phyloP scores from a whole-genome alignment of 2,329 filamentous ascomycete genomes.

The Neonectria neomacrospora region DNA sequence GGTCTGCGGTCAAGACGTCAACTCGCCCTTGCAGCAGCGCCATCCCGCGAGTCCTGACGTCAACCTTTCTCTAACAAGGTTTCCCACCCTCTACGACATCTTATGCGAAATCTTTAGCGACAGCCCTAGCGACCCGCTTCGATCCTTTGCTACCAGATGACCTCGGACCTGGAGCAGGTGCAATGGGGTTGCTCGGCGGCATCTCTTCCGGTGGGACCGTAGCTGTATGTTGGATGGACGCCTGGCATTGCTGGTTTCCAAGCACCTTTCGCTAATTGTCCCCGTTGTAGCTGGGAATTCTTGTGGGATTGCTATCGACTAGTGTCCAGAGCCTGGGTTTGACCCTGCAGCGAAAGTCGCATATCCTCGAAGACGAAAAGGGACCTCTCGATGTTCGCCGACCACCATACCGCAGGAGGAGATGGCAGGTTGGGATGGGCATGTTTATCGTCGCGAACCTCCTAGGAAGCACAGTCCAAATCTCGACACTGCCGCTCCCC shows the following conservation, averaged over 20 bases:
- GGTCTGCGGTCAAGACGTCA: slow-evolving; percentile 21
- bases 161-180: slow-evolving; percentile 54
- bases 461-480: slow-evolving; percentile 94
- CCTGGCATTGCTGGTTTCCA: background rate
- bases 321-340: slow-evolving; percentile 94
- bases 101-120: slow-evolving; percentile 41
- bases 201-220: slow-evolving; percentile 82
- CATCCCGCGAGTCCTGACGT: slow-evolving; percentile 28
- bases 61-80: slow-evolving; percentile 25
- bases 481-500: slow-evolving; percentile 92
- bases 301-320: slow-evolving; percentile 93
- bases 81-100: slow-evolving; percentile 15
- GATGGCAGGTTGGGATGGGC: slow-evolving; percentile 97
- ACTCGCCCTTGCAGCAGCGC: slow-evolving; percentile 25
- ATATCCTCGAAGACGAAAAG: slow-evolving; percentile 97
- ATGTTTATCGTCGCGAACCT: slow-evolving; percentile 97
- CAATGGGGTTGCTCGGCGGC: slow-evolving; percentile 79
- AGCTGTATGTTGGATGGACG: slow-evolving; percentile 65
- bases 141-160: slow-evolving; percentile 57
- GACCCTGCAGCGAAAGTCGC: slow-evolving; percentile 96
- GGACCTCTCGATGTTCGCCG: slow-evolving; percentile 79
- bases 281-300: slow-evolving; percentile 78
- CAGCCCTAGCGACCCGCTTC: slow-evolving; percentile 25
- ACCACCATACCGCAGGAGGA: slow-evolving; percentile 86
- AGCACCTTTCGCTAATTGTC: slow-evolving; percentile 35